phyloP scores from a whole-genome alignment of 2,329 filamentous ascomycete genomes.

The Ophiostoma quercus region DNA sequence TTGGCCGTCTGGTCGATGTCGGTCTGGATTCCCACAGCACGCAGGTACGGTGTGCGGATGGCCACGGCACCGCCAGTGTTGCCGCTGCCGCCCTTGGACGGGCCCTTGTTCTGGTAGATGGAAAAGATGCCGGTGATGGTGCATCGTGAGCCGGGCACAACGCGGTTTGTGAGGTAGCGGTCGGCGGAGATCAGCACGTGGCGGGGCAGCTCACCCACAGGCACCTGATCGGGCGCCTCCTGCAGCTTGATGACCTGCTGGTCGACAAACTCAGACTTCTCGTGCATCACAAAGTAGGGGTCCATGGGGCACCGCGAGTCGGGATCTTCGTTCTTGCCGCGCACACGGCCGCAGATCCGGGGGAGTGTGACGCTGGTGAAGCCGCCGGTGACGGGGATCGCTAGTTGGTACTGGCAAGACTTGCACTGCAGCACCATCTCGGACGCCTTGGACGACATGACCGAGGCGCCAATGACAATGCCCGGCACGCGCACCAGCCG shows the following conservation, averaged over 20 bases:
- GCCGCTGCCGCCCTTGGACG: slow-evolving; percentile 54
- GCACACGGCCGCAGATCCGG: slow-evolving; percentile 63
- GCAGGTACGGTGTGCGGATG: slow-evolving; percentile 89
- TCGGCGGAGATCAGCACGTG: slow-evolving; percentile 97
- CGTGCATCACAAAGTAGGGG: slow-evolving; percentile 92
- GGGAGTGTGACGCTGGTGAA: slow-evolving; percentile 85
- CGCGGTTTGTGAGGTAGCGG: slow-evolving; percentile 87
- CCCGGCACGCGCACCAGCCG: slow-evolving; percentile 94
- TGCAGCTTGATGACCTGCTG: slow-evolving; percentile 98
- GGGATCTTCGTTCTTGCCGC: slow-evolving; percentile 59
- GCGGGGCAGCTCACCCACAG: slow-evolving; percentile 88
- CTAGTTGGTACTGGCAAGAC: slow-evolving; percentile 69
- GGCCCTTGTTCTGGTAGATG: slow-evolving; percentile 90
- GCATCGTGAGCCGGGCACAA: slow-evolving; percentile 90
- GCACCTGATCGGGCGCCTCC: slow-evolving; percentile 94
- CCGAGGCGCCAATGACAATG: slow-evolving; percentile 95
- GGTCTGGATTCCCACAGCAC: slow-evolving; percentile 85
- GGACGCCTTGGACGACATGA: slow-evolving; percentile 93
- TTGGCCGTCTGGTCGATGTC: slow-evolving; percentile 87
- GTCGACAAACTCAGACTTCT: slow-evolving; percentile 90
- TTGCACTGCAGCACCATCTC: slow-evolving; percentile 81
- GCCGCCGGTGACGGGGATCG: slow-evolving; percentile 70
- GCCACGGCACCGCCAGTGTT: slow-evolving; percentile 75
- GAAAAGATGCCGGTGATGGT: slow-evolving; percentile 97
- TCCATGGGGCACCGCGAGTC: slow-evolving; percentile 82